Evolutionary conservation across 441 rosid genomes (phyloP).

Genomic region (Iberis amara): DNA sequence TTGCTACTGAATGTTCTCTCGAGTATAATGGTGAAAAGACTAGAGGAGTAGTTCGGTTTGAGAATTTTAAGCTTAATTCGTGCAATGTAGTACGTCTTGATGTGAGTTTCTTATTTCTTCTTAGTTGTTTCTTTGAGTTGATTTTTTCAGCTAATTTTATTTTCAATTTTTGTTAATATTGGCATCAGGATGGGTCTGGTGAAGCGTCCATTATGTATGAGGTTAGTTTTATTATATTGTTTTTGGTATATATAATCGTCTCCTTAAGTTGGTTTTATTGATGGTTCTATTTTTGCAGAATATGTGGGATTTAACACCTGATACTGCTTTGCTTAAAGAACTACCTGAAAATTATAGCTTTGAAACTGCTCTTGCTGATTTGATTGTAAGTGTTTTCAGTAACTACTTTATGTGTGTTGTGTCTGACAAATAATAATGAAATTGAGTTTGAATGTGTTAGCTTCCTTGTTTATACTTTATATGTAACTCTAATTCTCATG

Average conservation of each 20-base stretch:
- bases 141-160: background rate
- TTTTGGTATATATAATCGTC: background rate
- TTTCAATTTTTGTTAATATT: too few relatives aligned
- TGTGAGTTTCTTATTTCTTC: constrained; percentile 34
- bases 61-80: constrained; percentile 32
- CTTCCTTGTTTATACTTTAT: background rate
- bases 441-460: background rate
- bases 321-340: constrained; percentile 48
- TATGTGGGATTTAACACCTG: constrained; percentile 81
- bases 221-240: constrained; percentile 31
- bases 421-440: background rate
- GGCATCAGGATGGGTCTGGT: constrained; percentile 60
- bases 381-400: constrained; percentile 44
- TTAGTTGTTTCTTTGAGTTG: background rate
- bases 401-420: background rate
- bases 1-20: constrained; percentile 18
- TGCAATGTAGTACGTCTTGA: constrained; percentile 44
- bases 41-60: constrained; percentile 26
- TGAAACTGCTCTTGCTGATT: constrained; percentile 74
- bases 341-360: constrained; percentile 58
- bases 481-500: background rate
- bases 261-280: background rate
- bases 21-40: constrained; percentile 34
- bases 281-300: constrained; percentile 35
- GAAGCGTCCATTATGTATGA: constrained; percentile 35